Evolutionary conservation across 192 early-diverging fungal species (phyloP).

Genomic region (Entrophospora sp.): DNA sequence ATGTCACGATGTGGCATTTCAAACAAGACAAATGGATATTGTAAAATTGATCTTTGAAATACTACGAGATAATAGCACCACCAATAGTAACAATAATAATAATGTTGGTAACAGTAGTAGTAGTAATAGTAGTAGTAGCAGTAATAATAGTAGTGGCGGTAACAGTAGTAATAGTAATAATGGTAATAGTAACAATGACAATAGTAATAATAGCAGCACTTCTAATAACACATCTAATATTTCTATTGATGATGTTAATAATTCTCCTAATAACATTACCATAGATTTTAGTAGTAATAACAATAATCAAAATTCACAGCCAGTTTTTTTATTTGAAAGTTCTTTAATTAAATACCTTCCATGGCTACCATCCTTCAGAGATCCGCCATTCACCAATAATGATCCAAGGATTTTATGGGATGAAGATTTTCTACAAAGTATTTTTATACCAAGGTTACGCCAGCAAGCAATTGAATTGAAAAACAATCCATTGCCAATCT

Average conservation of each 20-base stretch:
- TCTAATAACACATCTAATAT: too few relatives aligned
- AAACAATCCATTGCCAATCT: not conserved
- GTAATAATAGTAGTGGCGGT: not conserved
- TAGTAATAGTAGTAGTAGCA: not conserved
- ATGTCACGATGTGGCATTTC: not conserved
- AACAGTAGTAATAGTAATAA: not conserved
- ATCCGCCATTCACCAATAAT: not conserved
- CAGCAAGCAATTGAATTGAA: not conserved
- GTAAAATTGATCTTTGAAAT: not conserved
- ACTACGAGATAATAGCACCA: not conserved
- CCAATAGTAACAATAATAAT: not conserved
- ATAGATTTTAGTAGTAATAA: not conserved
- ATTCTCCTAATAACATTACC: not conserved
- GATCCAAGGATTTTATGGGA: constrained; percentile 8
- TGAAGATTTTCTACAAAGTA: not conserved
- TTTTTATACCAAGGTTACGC: not conserved
- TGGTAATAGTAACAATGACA: not conserved
- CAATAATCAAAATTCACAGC: not conserved
- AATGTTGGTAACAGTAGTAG: not conserved
- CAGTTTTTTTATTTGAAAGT: not conserved
- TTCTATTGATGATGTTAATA: too few relatives aligned
- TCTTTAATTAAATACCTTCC: constrained; percentile 7
- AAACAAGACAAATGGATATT: constrained; percentile 7
- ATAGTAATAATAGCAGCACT: too few relatives aligned
- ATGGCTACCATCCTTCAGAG: not conserved